Evolutionary conservation across 768 basidiomycete genomes (phyloP), one percentile per base, ranked within the genome.

Genomic region (Rhodotorula sphaerocarpa): DNA sequence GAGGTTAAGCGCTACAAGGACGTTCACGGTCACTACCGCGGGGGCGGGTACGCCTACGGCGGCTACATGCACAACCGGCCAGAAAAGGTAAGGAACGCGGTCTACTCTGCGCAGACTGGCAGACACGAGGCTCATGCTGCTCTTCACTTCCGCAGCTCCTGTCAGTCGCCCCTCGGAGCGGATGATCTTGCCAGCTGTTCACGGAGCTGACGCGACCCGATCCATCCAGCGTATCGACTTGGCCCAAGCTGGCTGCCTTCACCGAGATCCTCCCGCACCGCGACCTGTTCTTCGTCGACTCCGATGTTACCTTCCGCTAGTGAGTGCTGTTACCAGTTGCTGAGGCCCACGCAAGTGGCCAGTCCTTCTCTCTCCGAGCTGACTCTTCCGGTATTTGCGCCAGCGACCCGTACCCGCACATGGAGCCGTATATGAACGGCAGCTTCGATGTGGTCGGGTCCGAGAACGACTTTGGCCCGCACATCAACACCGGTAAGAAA

Each of bases 261-360:
- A 63, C 63, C 55, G 66, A 67, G 33, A 43, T 63, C 15, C 50
- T 67, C 1, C 53, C 54, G 2, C 28, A 47, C 5, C 63, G 63
- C 28, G 67, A 69, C 55, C 59, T 65, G n/a, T 69, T 65, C 53
- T 69, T 69, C 46, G 31, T 65, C 48, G 67, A 69, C 44, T 57
- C 63, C n/a, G 67, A 69, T 45, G 63, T 69, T 7, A 20, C 55
- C 3, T 61, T 65, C 44, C 44, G 55, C 27, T 44, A 57, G 66
- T 68, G 23, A 50, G 66, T 51, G n/a, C n/a, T n/a, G n/a, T n/a
- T n/a, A n/a, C n/a, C n/a, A n/a, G n/a, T n/a, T n/a, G n/a, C n/a
- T n/a, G n/a, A n/a, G n/a, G n/a, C n/a, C n/a, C n/a, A n/a, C n/a
- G n/a, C n/a, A n/a, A n/a, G n/a, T n/a, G n/a, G n/a, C n/a, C 39